Percentiles rank a stretch among this genome's conserved stretches.
Evolutionary conservation across 805 yeast species (phyloP).

Genomic region (Wickerhamomyces queroliae): DNA sequence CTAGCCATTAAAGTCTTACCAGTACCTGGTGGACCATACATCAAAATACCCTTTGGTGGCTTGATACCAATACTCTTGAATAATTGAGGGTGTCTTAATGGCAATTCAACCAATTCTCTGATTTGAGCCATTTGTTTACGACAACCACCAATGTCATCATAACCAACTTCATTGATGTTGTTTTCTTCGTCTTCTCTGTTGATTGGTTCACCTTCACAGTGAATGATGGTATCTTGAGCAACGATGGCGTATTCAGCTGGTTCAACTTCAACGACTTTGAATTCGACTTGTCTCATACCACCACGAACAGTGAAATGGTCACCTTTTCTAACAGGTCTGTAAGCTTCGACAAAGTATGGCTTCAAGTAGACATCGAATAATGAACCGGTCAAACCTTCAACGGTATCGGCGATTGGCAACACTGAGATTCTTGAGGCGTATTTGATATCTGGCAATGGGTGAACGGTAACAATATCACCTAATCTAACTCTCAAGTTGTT

Average conservation of each 20-base stretch:
- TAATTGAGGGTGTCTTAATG: conserved; percentile 96
- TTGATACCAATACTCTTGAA: conserved; percentile 98
- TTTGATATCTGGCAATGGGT: conserved; percentile 97
- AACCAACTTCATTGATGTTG: conserved; percentile 94
- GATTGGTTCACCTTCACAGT: conserved; percentile 98
- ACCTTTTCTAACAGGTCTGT: conserved; percentile 97
- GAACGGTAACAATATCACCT: conserved; percentile 87
- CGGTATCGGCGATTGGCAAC: conserved; percentile 95
- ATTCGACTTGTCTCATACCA: conserved; percentile 99
- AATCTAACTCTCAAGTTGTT: conserved; percentile 90
- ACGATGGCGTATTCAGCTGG: conserved; percentile 97
- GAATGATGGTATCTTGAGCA: conserved; percentile 96
- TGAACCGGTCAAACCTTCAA: conserved; percentile 96
- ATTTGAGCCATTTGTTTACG: conserved; percentile 99
- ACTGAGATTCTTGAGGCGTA: conserved; percentile 93
- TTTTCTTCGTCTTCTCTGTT: conserved; percentile 97
- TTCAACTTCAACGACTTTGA: conserved; percentile 96
- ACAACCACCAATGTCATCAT: conserved; percentile 98
- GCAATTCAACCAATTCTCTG: conserved; percentile 96
- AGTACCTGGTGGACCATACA: conserved; percentile 99
- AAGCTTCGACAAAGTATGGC: conserved; percentile 98
- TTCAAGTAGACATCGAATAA: conserved; percentile 92
- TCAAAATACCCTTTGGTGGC: conserved; percentile 96
- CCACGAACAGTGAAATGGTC: conserved; percentile 96
- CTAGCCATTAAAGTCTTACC: conserved; percentile 99